phyloP scores from a whole-genome alignment of 2,329 filamentous ascomycete genomes.

The Harringtonia aguacate region DNA sequence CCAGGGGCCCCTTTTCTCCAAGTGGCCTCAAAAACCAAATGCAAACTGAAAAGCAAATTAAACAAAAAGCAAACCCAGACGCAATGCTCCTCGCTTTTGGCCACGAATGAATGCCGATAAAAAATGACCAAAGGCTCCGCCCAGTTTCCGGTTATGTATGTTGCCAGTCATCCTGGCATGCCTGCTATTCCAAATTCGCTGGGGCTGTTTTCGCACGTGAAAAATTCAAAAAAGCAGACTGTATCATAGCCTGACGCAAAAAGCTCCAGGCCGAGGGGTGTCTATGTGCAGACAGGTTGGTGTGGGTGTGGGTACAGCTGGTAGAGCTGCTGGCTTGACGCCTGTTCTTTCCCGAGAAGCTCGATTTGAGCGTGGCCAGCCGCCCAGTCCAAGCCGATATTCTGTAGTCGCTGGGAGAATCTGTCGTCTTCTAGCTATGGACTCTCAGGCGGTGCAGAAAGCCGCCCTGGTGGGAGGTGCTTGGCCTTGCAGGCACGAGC shows the following conservation, averaged over 20 bases:
- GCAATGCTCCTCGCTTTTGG: background rate
- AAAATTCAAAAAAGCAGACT: no score
- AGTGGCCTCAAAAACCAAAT: background rate
- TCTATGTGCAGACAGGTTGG: no score
- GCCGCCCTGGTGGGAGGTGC: background rate
- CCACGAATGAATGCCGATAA: background rate
- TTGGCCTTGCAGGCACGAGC: background rate
- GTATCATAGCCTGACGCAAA: no score
- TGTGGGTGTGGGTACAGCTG: no score
- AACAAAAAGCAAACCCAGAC: background rate
- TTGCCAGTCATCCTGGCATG: no score
- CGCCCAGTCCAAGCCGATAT: no score
- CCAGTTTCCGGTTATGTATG: background rate
- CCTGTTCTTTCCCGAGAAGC: no score
- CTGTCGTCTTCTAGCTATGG: slow-evolving; percentile 1
- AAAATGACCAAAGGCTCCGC: background rate
- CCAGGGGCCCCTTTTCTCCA: background rate
- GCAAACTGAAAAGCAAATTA: background rate
- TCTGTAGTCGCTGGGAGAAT: no score
- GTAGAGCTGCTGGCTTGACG: no score
- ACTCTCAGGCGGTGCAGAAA: slow-evolving; percentile 9
- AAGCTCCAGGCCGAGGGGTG: no score
- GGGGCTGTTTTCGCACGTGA: no score
- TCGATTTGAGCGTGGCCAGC: no score
- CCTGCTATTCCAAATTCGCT: background rate